Percentiles rank a stretch among this genome's conserved stretches.
phyloP scores from a whole-genome alignment of 257 asterid genomes.

The Linaria vulgaris region DNA sequence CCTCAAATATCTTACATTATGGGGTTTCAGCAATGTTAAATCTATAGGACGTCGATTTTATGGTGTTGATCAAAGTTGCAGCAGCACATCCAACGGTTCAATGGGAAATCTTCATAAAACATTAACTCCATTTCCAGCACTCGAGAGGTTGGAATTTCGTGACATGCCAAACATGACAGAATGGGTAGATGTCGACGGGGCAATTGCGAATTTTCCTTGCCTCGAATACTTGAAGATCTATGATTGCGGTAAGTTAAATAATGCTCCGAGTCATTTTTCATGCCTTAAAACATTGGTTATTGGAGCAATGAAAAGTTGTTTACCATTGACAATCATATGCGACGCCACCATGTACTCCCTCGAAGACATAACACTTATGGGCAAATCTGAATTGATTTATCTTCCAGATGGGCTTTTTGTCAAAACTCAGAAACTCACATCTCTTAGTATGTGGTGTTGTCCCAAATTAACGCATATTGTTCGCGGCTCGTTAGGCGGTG shows the following conservation, averaged over 20 bases:
- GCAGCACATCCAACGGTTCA: neutral
- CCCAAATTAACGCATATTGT: too few relatives aligned
- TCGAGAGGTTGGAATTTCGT: neutral
- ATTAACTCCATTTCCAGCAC: neutral
- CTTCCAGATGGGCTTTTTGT: too few relatives aligned
- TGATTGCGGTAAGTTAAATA: neutral
- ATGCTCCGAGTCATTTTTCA: neutral
- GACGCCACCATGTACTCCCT: too few relatives aligned
- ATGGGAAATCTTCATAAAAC: neutral
- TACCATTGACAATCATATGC: too few relatives aligned
- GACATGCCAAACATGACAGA: neutral
- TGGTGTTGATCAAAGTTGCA: neutral
- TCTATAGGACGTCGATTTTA: neutral
- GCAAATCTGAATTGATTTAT: too few relatives aligned
- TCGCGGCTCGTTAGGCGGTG: too few relatives aligned
- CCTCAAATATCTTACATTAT: constrained; percentile 9
- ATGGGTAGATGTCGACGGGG: neutral
- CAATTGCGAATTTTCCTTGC: neutral
- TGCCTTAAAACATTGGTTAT: neutral
- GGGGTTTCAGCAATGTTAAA: neutral
- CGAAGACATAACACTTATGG: too few relatives aligned
- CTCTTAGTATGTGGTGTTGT: too few relatives aligned
- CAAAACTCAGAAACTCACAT: too few relatives aligned
- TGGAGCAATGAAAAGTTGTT: too few relatives aligned
- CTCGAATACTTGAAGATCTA: neutral